These are phyloP conservation scores for Juncus effusus DNA, from an alignment of 176 grass and related monocot genomes.

Conservation along the genomic window DNA sequence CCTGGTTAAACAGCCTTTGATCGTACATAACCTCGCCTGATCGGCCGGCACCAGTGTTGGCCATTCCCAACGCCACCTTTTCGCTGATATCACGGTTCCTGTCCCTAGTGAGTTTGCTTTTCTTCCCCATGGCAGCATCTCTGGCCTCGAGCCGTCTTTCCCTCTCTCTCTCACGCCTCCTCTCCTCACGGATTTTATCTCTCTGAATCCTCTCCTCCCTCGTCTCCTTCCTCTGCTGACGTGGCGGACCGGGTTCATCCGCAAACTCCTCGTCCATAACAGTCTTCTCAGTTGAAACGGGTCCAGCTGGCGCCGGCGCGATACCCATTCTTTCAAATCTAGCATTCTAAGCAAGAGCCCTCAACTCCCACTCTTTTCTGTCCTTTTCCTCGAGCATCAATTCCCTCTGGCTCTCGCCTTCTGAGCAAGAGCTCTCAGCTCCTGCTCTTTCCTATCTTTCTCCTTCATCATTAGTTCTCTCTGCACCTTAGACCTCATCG, in stretches of 20 bases:
- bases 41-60: slow-evolving; percentile 13
- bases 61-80: slow-evolving; percentile 38
- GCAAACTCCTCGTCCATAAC: slow-evolving; percentile 40
- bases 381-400: slow-evolving; percentile 67
- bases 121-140: slow-evolving; percentile 34
- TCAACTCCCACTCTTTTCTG: slow-evolving; percentile 89
- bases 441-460: slow-evolving; percentile 7
- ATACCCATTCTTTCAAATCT: slow-evolving; percentile 83
- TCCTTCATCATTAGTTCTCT: slow-evolving; percentile 31
- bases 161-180: slow-evolving; percentile 34
- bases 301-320: slow-evolving; percentile 42
- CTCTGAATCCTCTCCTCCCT: slow-evolving; percentile 32
- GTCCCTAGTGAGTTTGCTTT: slow-evolving; percentile 37
- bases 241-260: slow-evolving; percentile 17
- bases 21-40: slow-evolving; percentile 43
- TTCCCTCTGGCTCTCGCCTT: neutral
- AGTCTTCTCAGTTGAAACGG: slow-evolving; percentile 21
- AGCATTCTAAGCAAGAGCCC: slow-evolving; percentile 81
- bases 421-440: slow-evolving; percentile 26
- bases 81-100: slow-evolving; percentile 38
- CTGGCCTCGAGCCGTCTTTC: slow-evolving; percentile 29
- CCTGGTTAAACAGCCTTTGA: slow-evolving; percentile 49
- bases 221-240: slow-evolving; percentile 15
- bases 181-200: slow-evolving; percentile 35
- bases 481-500: slow-evolving; percentile 4